A percentile compares a stretch with the other conserved stretches of the same genome.
phyloP scores from a whole-genome alignment of 805 yeast genomes.

The Kluyveromyces wickerhamii region DNA sequence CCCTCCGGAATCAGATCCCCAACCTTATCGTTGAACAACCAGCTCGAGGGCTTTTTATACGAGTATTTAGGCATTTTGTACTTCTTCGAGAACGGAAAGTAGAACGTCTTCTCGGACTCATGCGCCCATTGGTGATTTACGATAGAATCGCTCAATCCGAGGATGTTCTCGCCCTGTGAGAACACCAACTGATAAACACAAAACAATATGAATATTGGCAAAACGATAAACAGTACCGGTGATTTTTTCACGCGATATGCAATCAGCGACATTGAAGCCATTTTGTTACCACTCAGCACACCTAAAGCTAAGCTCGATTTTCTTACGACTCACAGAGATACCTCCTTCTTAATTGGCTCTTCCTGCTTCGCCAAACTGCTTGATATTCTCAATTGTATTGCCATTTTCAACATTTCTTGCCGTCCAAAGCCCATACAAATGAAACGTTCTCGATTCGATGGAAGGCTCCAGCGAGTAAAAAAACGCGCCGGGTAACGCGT shows the following conservation, averaged over 20 bases:
- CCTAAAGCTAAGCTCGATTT: too few relatives aligned
- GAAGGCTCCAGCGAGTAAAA: too few relatives aligned
- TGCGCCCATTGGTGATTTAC: slow-evolving; percentile 30
- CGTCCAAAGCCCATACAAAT: too few relatives aligned
- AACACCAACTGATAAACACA: slow-evolving; percentile 18
- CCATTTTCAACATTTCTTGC: too few relatives aligned
- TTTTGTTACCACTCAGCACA: too few relatives aligned
- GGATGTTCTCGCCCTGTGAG: slow-evolving; percentile 15
- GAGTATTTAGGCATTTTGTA: slow-evolving; percentile 38
- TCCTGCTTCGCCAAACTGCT: too few relatives aligned
- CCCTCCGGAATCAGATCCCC: slow-evolving; percentile 56
- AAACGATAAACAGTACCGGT: slow-evolving; percentile 17
- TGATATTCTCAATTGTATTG: too few relatives aligned
- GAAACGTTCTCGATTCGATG: too few relatives aligned
- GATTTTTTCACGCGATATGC: slow-evolving; percentile 24
- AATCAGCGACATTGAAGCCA: slow-evolving; percentile 15
- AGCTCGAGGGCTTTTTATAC: slow-evolving; percentile 32
- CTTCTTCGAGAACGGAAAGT: slow-evolving; percentile 28
- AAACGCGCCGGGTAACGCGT: too few relatives aligned
- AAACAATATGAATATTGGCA: slow-evolving; percentile 19
- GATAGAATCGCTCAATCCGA: slow-evolving; percentile 23
- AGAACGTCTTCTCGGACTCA: slow-evolving; percentile 29
- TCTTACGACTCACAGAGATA: too few relatives aligned
- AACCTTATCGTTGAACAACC: slow-evolving; percentile 43
- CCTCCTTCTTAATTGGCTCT: too few relatives aligned